A percentile compares a stretch with the other conserved stretches of the same genome.
These are phyloP conservation scores for Curvularia eragrostidis DNA, from an alignment of 2,329 filamentous ascomycete genomes.

Conservation along the genomic window DNA sequence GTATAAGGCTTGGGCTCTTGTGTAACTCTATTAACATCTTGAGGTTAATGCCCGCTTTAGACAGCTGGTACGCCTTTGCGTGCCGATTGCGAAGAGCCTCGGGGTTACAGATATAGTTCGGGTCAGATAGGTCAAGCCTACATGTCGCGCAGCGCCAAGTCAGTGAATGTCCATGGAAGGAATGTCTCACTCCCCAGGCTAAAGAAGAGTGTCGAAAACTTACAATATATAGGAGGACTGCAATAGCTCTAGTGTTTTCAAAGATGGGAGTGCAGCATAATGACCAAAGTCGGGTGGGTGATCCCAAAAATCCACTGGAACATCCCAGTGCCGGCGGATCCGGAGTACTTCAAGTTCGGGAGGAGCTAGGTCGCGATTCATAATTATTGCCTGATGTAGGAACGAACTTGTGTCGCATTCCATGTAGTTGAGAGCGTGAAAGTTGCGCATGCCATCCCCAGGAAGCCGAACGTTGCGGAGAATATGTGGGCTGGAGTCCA, in stretches of 20 bases:
- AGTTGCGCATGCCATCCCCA: slow-evolving; percentile 43
- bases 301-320: slow-evolving; percentile 38
- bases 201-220: neutral
- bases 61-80: slow-evolving; percentile 34
- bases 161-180: neutral
- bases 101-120: slow-evolving; percentile 33
- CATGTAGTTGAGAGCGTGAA: slow-evolving; percentile 36
- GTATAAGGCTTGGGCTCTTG: slow-evolving; percentile 31
- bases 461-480: slow-evolving; percentile 22
- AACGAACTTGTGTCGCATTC: slow-evolving; percentile 44
- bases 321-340: slow-evolving; percentile 32
- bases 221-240: slow-evolving; percentile 28
- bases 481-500: slow-evolving; percentile 20
- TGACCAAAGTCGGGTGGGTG: slow-evolving; percentile 32
- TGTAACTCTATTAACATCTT: slow-evolving; percentile 38
- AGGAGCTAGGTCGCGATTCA: slow-evolving; percentile 36
- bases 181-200: neutral
- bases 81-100: slow-evolving; percentile 39
- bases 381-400: slow-evolving; percentile 36
- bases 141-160: neutral
- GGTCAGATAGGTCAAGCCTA: slow-evolving; percentile 12
- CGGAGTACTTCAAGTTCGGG: slow-evolving; percentile 40
- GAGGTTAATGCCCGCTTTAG: slow-evolving; percentile 36
- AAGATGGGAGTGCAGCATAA: slow-evolving; percentile 36
- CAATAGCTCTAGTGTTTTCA: slow-evolving; percentile 37